Percentiles rank a stretch among this genome's conserved stretches.
phyloP scores from a whole-genome alignment of 2,329 filamentous ascomycete species.

The Epichloe typhina region DNA sequence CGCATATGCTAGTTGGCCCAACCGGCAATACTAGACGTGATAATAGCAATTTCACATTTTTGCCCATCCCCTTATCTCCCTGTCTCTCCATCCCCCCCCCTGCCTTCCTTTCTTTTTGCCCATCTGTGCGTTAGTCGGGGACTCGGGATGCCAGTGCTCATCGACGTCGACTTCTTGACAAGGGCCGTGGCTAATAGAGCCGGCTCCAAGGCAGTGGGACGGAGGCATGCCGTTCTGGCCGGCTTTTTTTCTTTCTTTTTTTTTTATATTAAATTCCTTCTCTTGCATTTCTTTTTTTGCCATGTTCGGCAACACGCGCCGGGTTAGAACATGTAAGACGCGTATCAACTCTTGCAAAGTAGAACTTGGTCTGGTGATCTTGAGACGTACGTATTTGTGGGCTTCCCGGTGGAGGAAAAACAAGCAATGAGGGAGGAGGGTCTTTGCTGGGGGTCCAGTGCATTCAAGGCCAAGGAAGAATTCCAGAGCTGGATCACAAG shows the following conservation, averaged over 20 bases:
- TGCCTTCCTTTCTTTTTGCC: too few relatives aligned
- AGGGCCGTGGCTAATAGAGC: not conserved
- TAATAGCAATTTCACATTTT: too few relatives aligned
- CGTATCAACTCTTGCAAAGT: not conserved
- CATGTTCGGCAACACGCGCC: not conserved
- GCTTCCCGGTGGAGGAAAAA: too few relatives aligned
- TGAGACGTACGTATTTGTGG: not conserved
- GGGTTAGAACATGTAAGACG: not conserved
- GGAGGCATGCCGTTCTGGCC: not conserved
- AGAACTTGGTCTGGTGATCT: not conserved
- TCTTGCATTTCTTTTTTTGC: not conserved
- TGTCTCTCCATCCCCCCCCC: too few relatives aligned
- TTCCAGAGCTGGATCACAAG: not conserved
- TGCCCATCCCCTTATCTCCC: too few relatives aligned
- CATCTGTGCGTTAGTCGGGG: not conserved
- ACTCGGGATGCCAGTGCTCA: not conserved
- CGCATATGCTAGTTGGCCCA: too few relatives aligned
- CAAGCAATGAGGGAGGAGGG: not conserved
- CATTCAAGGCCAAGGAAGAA: not conserved
- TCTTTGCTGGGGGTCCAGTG: too few relatives aligned
- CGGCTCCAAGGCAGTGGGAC: constrained; percentile 1
- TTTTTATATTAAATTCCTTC: not conserved
- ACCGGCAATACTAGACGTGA: too few relatives aligned
- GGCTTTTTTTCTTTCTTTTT: not conserved
- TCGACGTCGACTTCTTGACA: too few relatives aligned